Conservation (phyloP, 352 stramenopile genomes). For the Phytophthora lateralis region DNA sequence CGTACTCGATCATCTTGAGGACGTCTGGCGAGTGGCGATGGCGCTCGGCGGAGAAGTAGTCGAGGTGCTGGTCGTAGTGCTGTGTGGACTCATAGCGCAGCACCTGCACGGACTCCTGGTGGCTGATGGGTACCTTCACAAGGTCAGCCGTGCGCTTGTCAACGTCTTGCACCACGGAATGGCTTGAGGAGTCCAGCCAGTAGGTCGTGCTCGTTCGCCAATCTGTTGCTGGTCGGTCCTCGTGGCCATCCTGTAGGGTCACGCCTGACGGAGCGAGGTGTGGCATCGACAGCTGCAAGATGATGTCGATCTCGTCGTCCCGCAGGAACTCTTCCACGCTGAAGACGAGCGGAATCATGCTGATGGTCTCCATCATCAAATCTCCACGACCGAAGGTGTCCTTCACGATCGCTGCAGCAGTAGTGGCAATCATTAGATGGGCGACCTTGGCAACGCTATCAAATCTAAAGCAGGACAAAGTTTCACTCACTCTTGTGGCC, state of each 20-base stretch:
- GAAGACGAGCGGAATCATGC: constrained; percentile 73
- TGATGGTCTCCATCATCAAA: constrained; percentile 61
- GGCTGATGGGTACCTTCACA: constrained; percentile 55
- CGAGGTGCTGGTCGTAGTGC: constrained; percentile 79
- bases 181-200: constrained; percentile 59
- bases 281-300: constrained; percentile 68
- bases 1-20: constrained; percentile 60
- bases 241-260: constrained; percentile 64
- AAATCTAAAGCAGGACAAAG: background rate
- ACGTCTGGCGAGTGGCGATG: constrained; percentile 49
- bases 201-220: constrained; percentile 84
- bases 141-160: constrained; percentile 70
- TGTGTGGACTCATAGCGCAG: constrained; percentile 73
- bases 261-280: constrained; percentile 70
- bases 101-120: constrained; percentile 77
- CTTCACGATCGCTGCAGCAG: constrained; percentile 42
- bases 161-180: constrained; percentile 53
- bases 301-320: constrained; percentile 78
- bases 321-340: constrained; percentile 74
- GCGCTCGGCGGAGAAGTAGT: constrained; percentile 59
- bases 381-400: constrained; percentile 52
- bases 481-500: constrained; percentile 64
- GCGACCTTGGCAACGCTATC: background rate
- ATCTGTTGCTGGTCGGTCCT: constrained; percentile 63
- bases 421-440: constrained; percentile 5